These are phyloP conservation scores for Lachancea sp. DNA, from an alignment of 805 yeast species.

Conservation along the genomic window DNA sequence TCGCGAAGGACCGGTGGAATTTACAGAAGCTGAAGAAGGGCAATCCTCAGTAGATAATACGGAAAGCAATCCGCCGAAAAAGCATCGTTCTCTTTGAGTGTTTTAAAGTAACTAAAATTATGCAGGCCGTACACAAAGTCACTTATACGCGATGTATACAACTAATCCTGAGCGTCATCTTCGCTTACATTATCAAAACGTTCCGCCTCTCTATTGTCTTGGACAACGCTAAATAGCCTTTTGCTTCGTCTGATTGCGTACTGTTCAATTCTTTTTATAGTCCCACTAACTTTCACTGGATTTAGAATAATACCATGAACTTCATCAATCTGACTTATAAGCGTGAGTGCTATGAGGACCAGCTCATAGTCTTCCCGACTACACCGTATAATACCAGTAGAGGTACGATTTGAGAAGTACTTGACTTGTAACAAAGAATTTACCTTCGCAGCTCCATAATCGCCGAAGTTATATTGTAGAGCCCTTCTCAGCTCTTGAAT, in stretches of 20 bases:
- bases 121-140: conserved; percentile 9
- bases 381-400: conserved; percentile 79
- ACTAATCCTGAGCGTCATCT: conserved; percentile 12
- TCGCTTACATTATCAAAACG: conserved; percentile 17
- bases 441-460: conserved; percentile 61
- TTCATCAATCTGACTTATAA: conserved; percentile 47
- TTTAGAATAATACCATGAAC: conserved; percentile 45
- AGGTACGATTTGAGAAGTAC: conserved; percentile 74
- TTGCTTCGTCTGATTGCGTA: conserved; percentile 47
- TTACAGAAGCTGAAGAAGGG: conserved; percentile 33
- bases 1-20: conserved; percentile 41
- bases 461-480: conserved; percentile 67
- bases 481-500: conserved; percentile 48
- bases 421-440: conserved; percentile 58
- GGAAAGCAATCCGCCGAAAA: background rate
- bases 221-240: conserved; percentile 16
- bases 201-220: conserved; percentile 9
- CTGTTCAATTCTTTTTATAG: conserved; percentile 77
- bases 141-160: background rate
- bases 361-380: conserved; percentile 55
- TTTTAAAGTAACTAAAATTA: background rate
- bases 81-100: background rate
- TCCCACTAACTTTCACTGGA: conserved; percentile 72
- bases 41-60: background rate
- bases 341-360: conserved; percentile 60